Evolutionary conservation across 2,329 filamentous ascomycete genomes (phyloP).

Genomic region (Microdochium paspali): DNA sequence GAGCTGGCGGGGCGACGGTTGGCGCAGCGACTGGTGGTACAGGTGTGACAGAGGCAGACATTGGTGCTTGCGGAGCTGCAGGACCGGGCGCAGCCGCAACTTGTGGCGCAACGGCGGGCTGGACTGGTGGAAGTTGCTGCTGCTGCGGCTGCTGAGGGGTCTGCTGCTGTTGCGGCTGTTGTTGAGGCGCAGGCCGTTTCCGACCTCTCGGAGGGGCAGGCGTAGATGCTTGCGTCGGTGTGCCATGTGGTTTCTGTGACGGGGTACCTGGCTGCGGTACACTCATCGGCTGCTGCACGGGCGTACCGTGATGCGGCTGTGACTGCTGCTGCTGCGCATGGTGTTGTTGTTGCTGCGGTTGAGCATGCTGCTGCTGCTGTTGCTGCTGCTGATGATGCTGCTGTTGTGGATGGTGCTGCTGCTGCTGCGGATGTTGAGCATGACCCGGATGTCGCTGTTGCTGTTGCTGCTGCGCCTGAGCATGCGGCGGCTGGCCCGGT

Average conservation of each 20-base stretch:
- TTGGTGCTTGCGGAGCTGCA: slow-evolving; percentile 20
- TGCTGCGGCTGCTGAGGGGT: slow-evolving; percentile 24
- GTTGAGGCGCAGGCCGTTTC: slow-evolving; percentile 22
- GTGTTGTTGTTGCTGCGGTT: slow-evolving; percentile 18
- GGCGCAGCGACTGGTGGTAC: slow-evolving; percentile 21
- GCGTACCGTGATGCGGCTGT: slow-evolving; percentile 22
- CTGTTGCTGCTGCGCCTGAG: slow-evolving; percentile 13
- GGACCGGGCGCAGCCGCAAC: slow-evolving; percentile 12
- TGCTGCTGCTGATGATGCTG: slow-evolving; percentile 1
- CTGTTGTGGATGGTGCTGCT: slow-evolving; percentile 5
- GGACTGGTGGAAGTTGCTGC: slow-evolving; percentile 22
- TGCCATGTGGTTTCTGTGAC: slow-evolving; percentile 23
- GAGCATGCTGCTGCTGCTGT: slow-evolving; percentile 11
- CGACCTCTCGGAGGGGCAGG: slow-evolving; percentile 22
- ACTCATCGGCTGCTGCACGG: slow-evolving; percentile 25
- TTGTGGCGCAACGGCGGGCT: slow-evolving; percentile 8
- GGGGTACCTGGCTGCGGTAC: slow-evolving; percentile 19
- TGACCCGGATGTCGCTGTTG: slow-evolving; percentile 14
- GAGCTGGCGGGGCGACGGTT: slow-evolving; percentile 16
- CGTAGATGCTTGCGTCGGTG: slow-evolving; percentile 21
- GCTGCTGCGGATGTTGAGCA: not conserved
- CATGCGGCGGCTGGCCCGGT: slow-evolving; percentile 17
- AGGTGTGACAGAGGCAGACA: slow-evolving; percentile 21
- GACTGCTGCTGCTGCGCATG: slow-evolving; percentile 14
- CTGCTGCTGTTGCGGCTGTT: slow-evolving; percentile 15